Percentiles rank a stretch among this genome's conserved stretches.
phyloP scores from a whole-genome alignment of 371 early-diverging fungal genomes.

The Thermomucor indicae-seudaticae region DNA sequence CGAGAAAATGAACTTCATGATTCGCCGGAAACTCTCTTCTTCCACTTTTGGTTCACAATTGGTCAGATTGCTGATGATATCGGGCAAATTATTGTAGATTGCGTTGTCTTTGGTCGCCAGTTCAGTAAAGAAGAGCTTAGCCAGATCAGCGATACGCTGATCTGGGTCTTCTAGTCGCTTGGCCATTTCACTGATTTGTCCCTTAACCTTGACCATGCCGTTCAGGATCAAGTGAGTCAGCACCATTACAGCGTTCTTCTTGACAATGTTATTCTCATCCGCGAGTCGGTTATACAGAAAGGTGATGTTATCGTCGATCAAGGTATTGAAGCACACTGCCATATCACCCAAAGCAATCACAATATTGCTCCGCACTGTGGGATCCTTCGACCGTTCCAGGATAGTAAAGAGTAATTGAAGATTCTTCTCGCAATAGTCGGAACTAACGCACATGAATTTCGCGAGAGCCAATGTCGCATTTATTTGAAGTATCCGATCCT shows the following conservation, averaged over 20 bases:
- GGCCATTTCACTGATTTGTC: constrained; percentile 95
- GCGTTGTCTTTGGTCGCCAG: constrained; percentile 95
- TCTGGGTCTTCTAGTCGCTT: constrained; percentile 91
- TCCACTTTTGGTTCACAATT: constrained; percentile 54
- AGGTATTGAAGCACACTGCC: constrained; percentile 89
- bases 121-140: constrained; percentile 94
- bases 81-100: constrained; percentile 96
- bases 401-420: constrained; percentile 90
- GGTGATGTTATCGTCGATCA: constrained; percentile 91
- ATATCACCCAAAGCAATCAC: constrained; percentile 96
- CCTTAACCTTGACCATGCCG: constrained; percentile 98
- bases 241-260: constrained; percentile 97
- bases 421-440: constrained; percentile 88
- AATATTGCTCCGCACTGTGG: constrained; percentile 82
- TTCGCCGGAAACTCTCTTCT: constrained; percentile 74
- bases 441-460: constrained; percentile 95
- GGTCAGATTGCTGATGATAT: constrained; percentile 90
- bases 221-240: constrained; percentile 94
- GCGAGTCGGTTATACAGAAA: constrained; percentile 88
- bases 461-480: constrained; percentile 82
- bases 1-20: constrained; percentile 84
- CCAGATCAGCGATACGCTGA: constrained; percentile 82
- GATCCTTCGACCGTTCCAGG: constrained; percentile 75
- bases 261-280: constrained; percentile 75
- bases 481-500: constrained; percentile 80